Percentiles rank a stretch among this genome's conserved stretches.
Evolutionary conservation across 2,329 filamentous ascomycete species (phyloP).

Genomic region (Xylaria sp.): DNA sequence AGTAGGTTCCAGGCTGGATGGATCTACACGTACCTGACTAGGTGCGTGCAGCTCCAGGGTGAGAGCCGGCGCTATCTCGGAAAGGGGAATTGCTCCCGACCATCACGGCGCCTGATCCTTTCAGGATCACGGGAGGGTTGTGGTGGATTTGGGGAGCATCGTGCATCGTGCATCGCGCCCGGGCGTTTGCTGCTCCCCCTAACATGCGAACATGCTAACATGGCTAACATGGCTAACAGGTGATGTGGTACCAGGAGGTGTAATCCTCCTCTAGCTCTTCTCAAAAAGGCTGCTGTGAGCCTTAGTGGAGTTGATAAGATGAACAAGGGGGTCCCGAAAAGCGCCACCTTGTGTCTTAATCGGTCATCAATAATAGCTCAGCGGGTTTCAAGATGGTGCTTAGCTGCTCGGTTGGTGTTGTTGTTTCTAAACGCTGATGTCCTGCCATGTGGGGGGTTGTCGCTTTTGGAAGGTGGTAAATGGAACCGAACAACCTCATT

Average conservation of each 20-base stretch:
- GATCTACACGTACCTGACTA: slow-evolving; percentile 13
- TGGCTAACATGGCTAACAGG: background rate
- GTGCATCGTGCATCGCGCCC: background rate
- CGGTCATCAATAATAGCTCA: slow-evolving; percentile 24
- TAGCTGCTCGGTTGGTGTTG: background rate
- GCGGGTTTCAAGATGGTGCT: slow-evolving; percentile 25
- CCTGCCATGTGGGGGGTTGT: slow-evolving; percentile 14
- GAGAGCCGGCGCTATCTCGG: slow-evolving; percentile 26
- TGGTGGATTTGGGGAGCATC: background rate
- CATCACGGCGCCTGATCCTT: slow-evolving; percentile 1
- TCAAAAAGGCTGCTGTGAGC: slow-evolving; percentile 32
- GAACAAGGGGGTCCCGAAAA: slow-evolving; percentile 7
- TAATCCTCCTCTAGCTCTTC: slow-evolving; percentile 10
- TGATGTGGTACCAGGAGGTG: slow-evolving; percentile 17
- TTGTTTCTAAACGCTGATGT: slow-evolving; percentile 13
- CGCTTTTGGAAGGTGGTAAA: slow-evolving; percentile 26
- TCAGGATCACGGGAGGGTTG: slow-evolving; percentile 3
- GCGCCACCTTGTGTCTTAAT: slow-evolving; percentile 16
- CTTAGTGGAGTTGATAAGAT: slow-evolving; percentile 25
- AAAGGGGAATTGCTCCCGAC: slow-evolving; percentile 13
- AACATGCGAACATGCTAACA: too few relatives aligned
- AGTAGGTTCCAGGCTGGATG: background rate
- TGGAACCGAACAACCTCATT: background rate
- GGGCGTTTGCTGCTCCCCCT: slow-evolving; percentile 3
- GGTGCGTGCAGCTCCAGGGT: background rate